phyloP scores from a whole-genome alignment of 495 filamentous ascomycete genomes.

The Trichoderma gamsii region DNA sequence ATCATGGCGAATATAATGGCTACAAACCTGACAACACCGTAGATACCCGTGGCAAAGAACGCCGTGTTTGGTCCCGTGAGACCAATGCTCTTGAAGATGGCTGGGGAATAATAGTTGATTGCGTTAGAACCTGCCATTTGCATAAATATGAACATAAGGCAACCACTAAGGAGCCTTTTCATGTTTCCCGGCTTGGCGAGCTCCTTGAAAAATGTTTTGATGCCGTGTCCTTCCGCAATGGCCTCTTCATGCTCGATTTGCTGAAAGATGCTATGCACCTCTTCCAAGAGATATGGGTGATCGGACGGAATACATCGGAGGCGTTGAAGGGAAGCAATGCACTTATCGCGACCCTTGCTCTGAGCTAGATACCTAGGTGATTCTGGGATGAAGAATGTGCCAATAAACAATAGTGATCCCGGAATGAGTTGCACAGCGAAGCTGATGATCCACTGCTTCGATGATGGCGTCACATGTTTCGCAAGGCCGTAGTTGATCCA shows the following conservation, averaged over 20 bases:
- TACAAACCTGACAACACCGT: conserved; percentile 43
- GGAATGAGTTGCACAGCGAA: conserved; percentile 62
- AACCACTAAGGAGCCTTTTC: neutral
- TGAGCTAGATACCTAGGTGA: conserved; percentile 68
- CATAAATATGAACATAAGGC: neutral
- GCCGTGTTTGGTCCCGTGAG: conserved; percentile 39
- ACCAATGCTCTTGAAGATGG: conserved; percentile 45
- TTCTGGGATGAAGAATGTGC: conserved; percentile 55
- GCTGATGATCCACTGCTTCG: conserved; percentile 55
- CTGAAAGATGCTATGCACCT: conserved; percentile 59
- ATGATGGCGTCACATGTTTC: conserved; percentile 33
- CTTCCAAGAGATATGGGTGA: conserved; percentile 60
- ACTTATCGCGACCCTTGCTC: conserved; percentile 63
- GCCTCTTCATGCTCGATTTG: conserved; percentile 66
- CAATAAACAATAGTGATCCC: conserved; percentile 49
- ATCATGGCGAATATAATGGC: conserved; percentile 39
- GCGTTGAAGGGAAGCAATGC: conserved; percentile 46
- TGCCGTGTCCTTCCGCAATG: conserved; percentile 53
- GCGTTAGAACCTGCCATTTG: conserved; percentile 28
- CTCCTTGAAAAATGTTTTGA: conserved; percentile 61
- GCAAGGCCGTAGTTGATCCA: conserved; percentile 53
- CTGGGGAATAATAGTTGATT: conserved; percentile 49
- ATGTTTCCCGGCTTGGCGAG: conserved; percentile 43
- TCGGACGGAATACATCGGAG: conserved; percentile 50
- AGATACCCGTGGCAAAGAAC: conserved; percentile 46